Conservation (phyloP, 2,329 filamentous ascomycete genomes). For the Apiospora sp. region DNA sequence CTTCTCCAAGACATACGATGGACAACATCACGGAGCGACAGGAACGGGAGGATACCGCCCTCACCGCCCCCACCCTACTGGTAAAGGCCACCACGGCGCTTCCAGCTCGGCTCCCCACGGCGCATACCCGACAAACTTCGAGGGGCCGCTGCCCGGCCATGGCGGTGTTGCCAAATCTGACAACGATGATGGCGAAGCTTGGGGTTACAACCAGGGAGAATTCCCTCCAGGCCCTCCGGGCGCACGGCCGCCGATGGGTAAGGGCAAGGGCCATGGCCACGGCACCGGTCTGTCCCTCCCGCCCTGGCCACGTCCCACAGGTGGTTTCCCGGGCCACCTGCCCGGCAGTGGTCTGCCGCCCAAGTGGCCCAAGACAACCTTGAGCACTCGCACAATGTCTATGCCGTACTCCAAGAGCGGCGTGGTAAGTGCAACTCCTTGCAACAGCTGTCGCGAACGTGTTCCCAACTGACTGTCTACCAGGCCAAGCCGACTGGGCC, state of each 20-base stretch:
- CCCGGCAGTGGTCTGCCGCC: background rate
- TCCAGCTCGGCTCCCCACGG: too few relatives aligned
- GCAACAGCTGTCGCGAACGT: too few relatives aligned
- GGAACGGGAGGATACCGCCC: background rate
- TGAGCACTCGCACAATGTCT: constrained; percentile 6
- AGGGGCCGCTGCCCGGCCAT: background rate
- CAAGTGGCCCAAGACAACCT: constrained; percentile 4
- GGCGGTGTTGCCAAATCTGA: background rate
- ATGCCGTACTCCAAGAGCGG: background rate
- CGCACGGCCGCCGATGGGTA: background rate
- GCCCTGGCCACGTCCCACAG: background rate
- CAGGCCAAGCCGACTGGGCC: background rate
- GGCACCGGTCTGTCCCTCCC: constrained; percentile 1
- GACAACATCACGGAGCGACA: background rate
- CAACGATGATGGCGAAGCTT: background rate
- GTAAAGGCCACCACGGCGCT: background rate
- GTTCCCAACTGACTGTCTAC: background rate
- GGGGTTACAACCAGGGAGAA: background rate
- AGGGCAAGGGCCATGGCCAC: background rate
- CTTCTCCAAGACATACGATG: background rate
- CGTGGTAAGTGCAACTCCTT: background rate
- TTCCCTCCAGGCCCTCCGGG: background rate
- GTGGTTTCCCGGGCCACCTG: background rate
- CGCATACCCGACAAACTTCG: background rate
- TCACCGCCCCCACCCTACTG: background rate